Conservation (phyloP, 306 rosid genomes). For the Purshia tridentata region DNA sequence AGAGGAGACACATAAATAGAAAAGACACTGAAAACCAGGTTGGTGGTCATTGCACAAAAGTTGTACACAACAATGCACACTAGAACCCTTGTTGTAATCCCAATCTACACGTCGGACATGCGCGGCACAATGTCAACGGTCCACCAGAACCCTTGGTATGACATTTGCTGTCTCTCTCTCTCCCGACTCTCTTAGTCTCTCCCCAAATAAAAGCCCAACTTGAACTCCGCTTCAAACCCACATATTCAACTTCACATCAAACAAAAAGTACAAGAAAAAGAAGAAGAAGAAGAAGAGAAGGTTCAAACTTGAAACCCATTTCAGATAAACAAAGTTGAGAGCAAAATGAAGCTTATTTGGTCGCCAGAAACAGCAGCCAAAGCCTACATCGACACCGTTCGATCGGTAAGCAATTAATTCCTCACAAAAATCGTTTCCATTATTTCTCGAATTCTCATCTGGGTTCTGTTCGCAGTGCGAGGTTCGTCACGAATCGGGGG, state of each 20-base stretch:
- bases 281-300: not conserved
- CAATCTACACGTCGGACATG: constrained; percentile 44
- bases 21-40: constrained; percentile 3
- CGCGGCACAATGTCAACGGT: constrained; percentile 55
- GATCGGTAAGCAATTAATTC: constrained; percentile 46
- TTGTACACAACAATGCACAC: not conserved
- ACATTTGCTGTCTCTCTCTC: constrained; percentile 1
- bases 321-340: not conserved
- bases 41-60: not conserved
- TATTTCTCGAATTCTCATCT: not conserved
- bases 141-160: constrained; percentile 4
- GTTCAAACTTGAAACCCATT: too few species aligned
- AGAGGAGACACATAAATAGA: not conserved
- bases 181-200: not conserved
- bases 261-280: not conserved
- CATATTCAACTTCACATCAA: constrained; percentile 8
- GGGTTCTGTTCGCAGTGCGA: constrained; percentile 48
- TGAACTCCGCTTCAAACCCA: not conserved
- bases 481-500: constrained; percentile 63
- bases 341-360: constrained; percentile 82
- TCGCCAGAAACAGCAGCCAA: constrained; percentile 83
- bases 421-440: not conserved
- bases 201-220: constrained; percentile 22
- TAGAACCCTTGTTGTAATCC: constrained; percentile 25
- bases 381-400: constrained; percentile 85